Conservation (phyloP, 805 yeast genomes). For the Wickerhamomyces pijperi region DNA sequence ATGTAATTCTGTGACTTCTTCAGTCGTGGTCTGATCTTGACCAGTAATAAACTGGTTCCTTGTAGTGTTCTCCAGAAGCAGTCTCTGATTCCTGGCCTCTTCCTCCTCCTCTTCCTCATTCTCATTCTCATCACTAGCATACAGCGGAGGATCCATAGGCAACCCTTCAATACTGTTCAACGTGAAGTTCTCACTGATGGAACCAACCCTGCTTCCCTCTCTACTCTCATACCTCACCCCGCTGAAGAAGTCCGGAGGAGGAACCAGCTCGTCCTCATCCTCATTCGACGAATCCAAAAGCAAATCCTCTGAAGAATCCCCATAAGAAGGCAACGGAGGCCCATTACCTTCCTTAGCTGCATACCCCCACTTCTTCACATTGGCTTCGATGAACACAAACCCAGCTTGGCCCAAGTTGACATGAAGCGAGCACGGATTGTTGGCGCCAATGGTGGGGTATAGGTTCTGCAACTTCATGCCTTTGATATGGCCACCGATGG, state of each 20-base stretch:
- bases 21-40: no score
- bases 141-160: conserved; percentile 25
- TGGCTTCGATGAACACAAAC: conserved; percentile 71
- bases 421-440: conserved; percentile 26
- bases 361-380: conserved; percentile 79
- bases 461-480: conserved; percentile 61
- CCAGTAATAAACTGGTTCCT: conserved; percentile 6
- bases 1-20: no score
- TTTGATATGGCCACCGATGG: conserved; percentile 12
- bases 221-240: conserved; percentile 14
- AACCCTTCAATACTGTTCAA: conserved; percentile 20
- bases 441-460: conserved; percentile 28
- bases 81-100: no score
- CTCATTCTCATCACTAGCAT: conserved; percentile 11
- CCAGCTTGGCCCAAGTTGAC: conserved; percentile 73
- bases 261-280: conserved; percentile 18
- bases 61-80: conserved; percentile 5
- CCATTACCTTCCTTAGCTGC: conserved; percentile 78
- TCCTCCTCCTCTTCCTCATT: no score
- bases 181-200: conserved; percentile 20
- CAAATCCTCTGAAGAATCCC: conserved; percentile 67
- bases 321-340: conserved; percentile 91
- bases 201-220: conserved; percentile 5
- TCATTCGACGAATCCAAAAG: conserved; percentile 48
- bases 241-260: conserved; percentile 19